Conservation (phyloP, 2,329 filamentous ascomycete genomes). For the Cladorrhinum sp. region DNA sequence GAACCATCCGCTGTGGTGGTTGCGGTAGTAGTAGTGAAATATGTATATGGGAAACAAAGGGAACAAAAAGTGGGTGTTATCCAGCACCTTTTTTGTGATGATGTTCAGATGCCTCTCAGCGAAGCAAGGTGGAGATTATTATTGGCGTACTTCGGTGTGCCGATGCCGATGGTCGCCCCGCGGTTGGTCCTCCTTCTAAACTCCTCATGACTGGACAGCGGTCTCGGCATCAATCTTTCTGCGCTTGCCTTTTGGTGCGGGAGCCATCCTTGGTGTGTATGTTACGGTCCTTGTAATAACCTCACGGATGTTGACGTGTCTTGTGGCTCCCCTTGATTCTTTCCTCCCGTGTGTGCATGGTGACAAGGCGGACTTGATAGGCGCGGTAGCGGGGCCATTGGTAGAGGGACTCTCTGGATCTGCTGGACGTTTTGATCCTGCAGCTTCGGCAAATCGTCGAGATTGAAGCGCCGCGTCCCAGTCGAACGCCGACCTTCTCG, state of each 20-base stretch:
- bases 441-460: constrained; percentile 56
- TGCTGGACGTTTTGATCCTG: constrained; percentile 36
- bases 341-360: constrained; percentile 37
- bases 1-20: neutral
- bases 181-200: neutral
- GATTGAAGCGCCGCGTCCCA: constrained; percentile 72
- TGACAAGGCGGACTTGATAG: constrained; percentile 13
- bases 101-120: constrained; percentile 4
- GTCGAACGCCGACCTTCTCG: constrained; percentile 69
- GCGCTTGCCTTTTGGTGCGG: constrained; percentile 88
- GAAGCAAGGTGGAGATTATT: neutral
- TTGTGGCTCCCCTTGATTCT: constrained; percentile 58
- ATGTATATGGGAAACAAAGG: neutral
- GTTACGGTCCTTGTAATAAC: constrained; percentile 94
- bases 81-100: constrained; percentile 1
- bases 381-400: constrained; percentile 8
- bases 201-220: constrained; percentile 26
- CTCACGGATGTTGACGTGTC: constrained; percentile 66
- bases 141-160: neutral
- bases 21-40: neutral
- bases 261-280: constrained; percentile 82
- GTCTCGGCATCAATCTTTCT: constrained; percentile 59
- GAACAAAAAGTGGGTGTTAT: neutral
- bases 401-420: constrained; percentile 23
- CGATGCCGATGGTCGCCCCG: neutral